Percentiles rank a stretch among this genome's conserved stretches.
These are phyloP conservation scores for Xylariomycetidae sp. DNA, from an alignment of 2,329 filamentous ascomycete genomes.

Conservation along the genomic window DNA sequence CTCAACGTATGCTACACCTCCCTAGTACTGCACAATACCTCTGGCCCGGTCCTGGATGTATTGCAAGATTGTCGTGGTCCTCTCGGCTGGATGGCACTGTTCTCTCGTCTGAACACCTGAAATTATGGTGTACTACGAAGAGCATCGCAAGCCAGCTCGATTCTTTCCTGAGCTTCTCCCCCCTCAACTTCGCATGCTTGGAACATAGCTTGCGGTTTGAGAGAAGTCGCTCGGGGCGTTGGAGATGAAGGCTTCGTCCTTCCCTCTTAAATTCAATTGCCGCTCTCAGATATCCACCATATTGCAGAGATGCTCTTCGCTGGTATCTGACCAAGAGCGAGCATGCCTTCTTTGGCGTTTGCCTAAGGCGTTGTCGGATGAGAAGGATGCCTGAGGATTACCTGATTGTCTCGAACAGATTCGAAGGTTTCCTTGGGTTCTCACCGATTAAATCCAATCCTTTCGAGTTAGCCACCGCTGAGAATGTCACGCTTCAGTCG, in stretches of 20 bases:
- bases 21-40: slow-evolving; percentile 13
- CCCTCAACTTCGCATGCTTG: slow-evolving; percentile 50
- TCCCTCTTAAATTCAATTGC: slow-evolving; percentile 75
- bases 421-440: slow-evolving; percentile 26
- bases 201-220: slow-evolving; percentile 45
- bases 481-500: slow-evolving; percentile 87
- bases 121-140: slow-evolving; percentile 19
- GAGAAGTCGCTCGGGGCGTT: slow-evolving; percentile 68
- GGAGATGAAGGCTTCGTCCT: slow-evolving; percentile 65
- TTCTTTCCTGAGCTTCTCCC: slow-evolving; percentile 62
- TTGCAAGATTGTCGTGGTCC: slow-evolving; percentile 75
- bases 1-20: slow-evolving; percentile 42
- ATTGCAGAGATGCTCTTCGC: slow-evolving; percentile 22
- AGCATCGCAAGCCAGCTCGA: slow-evolving; percentile 68
- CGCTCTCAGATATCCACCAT: slow-evolving; percentile 35
- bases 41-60: slow-evolving; percentile 48
- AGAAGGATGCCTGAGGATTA: slow-evolving; percentile 37
- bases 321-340: slow-evolving; percentile 33
- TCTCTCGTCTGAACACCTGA: slow-evolving; percentile 28
- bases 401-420: not conserved
- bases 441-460: slow-evolving; percentile 78
- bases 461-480: slow-evolving; percentile 80
- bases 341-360: slow-evolving; percentile 38
- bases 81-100: slow-evolving; percentile 64
- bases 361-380: slow-evolving; percentile 74